Base-by-base conservation (phyloP, 306 rosid species). In the Pyrus communis region DNA sequence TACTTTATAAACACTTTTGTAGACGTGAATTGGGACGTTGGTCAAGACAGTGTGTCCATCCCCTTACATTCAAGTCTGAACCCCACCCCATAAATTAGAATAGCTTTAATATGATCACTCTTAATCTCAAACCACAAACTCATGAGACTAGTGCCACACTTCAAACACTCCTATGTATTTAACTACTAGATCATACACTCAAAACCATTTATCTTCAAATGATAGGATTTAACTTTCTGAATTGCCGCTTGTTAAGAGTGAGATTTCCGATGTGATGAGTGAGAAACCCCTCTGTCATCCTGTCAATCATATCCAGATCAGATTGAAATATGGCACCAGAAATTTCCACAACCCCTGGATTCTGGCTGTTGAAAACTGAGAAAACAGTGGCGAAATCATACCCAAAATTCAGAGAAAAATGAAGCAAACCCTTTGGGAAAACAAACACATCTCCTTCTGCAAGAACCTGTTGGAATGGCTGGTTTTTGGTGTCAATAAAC, bases 371-470 rank as follows among this genome's bases (percentile, higher is more conserved):
- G 69, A 79, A 83, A 77, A 87, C 89, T 3, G 97, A 88, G 71
- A 86, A 80, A 58, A 82, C 46, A 35, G 83, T 82, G 31, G 93
- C 93, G 38, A 3, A 71, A 15, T 80, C 86, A 3, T 43, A 83
- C 9, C 94, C 93, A 30, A 40, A 77, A n/a, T 90, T 91, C 11
- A 81, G 58, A 70, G 75, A 75, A 77, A 70, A 88, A 81, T 93
- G 98, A 54, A 88, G 85, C 82, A 93, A 80, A 9, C 93, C 98
- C 58, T 75, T 87, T 12, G 98, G 98, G 73, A 93, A 76, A 55
- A 91, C 89, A 71, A 87, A 83, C 17, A 91, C 91, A 43, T 90
- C 98, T 61, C 97, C 96, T 25, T 62, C 84, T 3, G 21, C 65
- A 2, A 91, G 79, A 64, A 38, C 0, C 45, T 63, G 38, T 19